These are phyloP conservation scores for Fusarium coffeatum DNA, from an alignment of 2,329 filamentous ascomycete species.

Conservation along the genomic window DNA sequence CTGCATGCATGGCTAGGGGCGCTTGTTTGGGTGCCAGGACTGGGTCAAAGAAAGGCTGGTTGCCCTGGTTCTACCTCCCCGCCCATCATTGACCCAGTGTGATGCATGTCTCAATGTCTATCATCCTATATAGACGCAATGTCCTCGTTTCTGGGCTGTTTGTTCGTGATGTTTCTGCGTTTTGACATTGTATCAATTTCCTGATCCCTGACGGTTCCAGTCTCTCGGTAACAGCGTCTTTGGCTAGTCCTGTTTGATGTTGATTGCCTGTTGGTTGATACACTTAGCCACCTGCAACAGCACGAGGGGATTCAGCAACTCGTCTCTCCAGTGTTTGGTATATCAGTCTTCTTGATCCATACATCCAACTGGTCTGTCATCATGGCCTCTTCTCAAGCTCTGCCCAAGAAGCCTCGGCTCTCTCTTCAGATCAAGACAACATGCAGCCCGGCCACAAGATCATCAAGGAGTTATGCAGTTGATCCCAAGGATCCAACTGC, in stretches of 20 bases:
- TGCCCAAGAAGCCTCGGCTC: slow-evolving; percentile 65
- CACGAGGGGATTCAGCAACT: slow-evolving; percentile 6
- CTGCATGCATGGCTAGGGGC: slow-evolving; percentile 49
- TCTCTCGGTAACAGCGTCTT: slow-evolving; percentile 38
- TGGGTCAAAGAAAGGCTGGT: slow-evolving; percentile 20
- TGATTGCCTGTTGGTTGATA: slow-evolving; percentile 37
- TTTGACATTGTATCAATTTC: slow-evolving; percentile 36
- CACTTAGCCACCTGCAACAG: slow-evolving; percentile 20
- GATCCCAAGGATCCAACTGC: slow-evolving; percentile 70
- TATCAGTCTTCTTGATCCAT: slow-evolving; percentile 1
- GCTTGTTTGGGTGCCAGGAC: slow-evolving; percentile 39
- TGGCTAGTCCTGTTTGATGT: slow-evolving; percentile 32
- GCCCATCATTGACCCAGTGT: slow-evolving; percentile 23
- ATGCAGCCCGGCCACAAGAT: slow-evolving; percentile 52
- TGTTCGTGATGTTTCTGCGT: slow-evolving; percentile 31
- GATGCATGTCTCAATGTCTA: slow-evolving; percentile 25
- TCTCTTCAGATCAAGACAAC: slow-evolving; percentile 66
- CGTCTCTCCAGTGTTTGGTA: slow-evolving; percentile 11
- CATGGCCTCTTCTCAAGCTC: slow-evolving; percentile 55
- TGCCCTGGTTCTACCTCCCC: slow-evolving; percentile 16
- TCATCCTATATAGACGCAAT: slow-evolving; percentile 47
- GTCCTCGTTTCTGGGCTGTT: slow-evolving; percentile 41
- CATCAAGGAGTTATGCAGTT: slow-evolving; percentile 51
- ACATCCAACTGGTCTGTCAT: slow-evolving; percentile 21
- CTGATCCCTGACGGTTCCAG: slow-evolving; percentile 44